phyloP scores from a whole-genome alignment of 805 yeast genomes.

The Pichia deserticola region DNA sequence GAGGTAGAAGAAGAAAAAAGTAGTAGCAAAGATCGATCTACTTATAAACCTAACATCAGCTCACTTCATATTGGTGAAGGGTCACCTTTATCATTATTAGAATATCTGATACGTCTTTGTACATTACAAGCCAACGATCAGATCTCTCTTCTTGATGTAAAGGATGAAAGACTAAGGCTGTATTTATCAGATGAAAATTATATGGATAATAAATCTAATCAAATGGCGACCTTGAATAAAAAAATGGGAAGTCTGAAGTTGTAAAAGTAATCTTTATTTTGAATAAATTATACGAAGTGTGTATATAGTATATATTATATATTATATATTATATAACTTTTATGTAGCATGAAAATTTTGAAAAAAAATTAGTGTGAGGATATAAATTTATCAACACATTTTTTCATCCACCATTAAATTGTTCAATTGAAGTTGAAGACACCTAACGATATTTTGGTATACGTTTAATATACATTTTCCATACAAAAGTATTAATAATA shows the following conservation, averaged over 20 bases:
- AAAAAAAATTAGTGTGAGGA: too few relatives aligned
- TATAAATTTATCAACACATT: too few relatives aligned
- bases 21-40: constrained; percentile 11
- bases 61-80: neutral
- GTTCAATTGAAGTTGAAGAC: too few relatives aligned
- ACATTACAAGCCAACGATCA: constrained; percentile 58
- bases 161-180: constrained; percentile 59
- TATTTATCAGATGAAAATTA: constrained; percentile 52
- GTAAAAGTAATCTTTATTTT: neutral
- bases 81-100: constrained; percentile 45
- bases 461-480: neutral
- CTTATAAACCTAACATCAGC: constrained; percentile 10
- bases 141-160: constrained; percentile 41
- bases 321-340: too few relatives aligned
- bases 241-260: constrained; percentile 5
- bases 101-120: constrained; percentile 52
- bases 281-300: too few relatives aligned
- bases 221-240: neutral
- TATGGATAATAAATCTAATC: neutral
- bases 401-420: too few relatives aligned
- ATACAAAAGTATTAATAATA: neutral
- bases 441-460: too few relatives aligned
- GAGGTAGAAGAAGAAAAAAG: constrained; percentile 23
- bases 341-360: too few relatives aligned
- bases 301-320: too few relatives aligned